Conservation (phyloP, 192 early-diverging fungal species). For the Mortierella alpina region DNA sequence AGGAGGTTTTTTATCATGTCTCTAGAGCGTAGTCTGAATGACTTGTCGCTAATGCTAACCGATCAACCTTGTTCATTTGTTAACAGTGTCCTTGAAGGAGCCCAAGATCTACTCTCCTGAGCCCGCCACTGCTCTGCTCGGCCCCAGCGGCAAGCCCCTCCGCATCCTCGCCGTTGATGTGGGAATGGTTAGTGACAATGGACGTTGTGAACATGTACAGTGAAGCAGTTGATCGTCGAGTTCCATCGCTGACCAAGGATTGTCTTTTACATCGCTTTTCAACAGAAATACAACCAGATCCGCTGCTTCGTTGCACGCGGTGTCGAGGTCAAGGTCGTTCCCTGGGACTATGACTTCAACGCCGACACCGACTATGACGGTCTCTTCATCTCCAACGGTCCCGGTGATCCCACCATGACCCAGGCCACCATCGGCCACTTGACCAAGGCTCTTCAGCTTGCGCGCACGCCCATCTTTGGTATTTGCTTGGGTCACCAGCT, state of each 20-base stretch:
- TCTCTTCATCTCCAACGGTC: conserved; percentile 94
- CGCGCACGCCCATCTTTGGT: conserved; percentile 95
- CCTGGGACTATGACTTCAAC: conserved; percentile 96
- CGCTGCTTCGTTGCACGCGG: conserved; percentile 97
- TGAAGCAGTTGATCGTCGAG: background rate
- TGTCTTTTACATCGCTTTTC: background rate
- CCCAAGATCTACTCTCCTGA: conserved; percentile 82
- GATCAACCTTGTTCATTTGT: conserved; percentile 55
- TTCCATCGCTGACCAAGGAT: background rate
- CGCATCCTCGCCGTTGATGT: conserved; percentile 95
- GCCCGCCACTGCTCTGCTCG: conserved; percentile 63
- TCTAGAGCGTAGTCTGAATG: background rate
- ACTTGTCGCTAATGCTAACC: background rate
- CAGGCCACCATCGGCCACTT: conserved; percentile 82
- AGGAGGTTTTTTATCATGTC: background rate
- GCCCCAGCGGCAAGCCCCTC: conserved; percentile 74
- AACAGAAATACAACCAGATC: conserved; percentile 95
- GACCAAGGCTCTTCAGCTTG: conserved; percentile 68
- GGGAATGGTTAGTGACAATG: conserved; percentile 76
- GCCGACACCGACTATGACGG: conserved; percentile 86
- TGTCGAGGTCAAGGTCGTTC: conserved; percentile 93
- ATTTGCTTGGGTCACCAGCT: conserved; percentile 99
- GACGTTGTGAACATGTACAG: background rate
- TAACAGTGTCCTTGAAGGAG: conserved; percentile 83
- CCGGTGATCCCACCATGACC: conserved; percentile 94